Evolutionary conservation across 352 stramenopile species (phyloP).

Genomic region (Phytophthora chlamydospora): DNA sequence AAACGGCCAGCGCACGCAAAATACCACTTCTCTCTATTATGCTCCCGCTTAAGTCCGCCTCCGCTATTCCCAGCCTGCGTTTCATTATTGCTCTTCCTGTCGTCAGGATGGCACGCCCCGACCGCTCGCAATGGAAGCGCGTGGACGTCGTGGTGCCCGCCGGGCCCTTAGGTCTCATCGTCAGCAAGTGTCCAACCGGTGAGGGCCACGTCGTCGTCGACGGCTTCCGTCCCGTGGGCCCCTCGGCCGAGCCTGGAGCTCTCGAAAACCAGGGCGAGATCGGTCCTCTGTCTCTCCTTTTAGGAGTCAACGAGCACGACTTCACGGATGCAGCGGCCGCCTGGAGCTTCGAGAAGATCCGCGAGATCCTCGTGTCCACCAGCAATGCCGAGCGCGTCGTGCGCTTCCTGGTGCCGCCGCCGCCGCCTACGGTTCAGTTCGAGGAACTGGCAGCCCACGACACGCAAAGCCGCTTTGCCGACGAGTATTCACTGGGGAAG

Average conservation of each 20-base stretch:
- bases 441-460: constrained; percentile 36
- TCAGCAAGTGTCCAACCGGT: constrained; percentile 55
- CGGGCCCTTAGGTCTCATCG: constrained; percentile 76
- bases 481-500: constrained; percentile 73
- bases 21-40: neutral
- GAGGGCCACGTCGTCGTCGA: constrained; percentile 71
- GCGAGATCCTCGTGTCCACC: constrained; percentile 76
- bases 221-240: constrained; percentile 67
- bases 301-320: constrained; percentile 79
- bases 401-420: constrained; percentile 65
- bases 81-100: neutral
- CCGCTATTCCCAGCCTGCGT: neutral
- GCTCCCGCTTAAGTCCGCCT: neutral
- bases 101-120: constrained; percentile 14
- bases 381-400: constrained; percentile 59
- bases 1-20: neutral
- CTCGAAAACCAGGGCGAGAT: constrained; percentile 52
- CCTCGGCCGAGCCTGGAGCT: constrained; percentile 47
- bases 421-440: constrained; percentile 40
- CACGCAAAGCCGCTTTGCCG: constrained; percentile 47
- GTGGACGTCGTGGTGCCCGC: constrained; percentile 74
- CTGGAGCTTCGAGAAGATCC: constrained; percentile 71
- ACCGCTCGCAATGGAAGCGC: constrained; percentile 44
- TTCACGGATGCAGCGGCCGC: constrained; percentile 43
- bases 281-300: constrained; percentile 47